Base-by-base conservation (phyloP, 1,139 yeast species). In the Yamadazyma triangularis region DNA sequence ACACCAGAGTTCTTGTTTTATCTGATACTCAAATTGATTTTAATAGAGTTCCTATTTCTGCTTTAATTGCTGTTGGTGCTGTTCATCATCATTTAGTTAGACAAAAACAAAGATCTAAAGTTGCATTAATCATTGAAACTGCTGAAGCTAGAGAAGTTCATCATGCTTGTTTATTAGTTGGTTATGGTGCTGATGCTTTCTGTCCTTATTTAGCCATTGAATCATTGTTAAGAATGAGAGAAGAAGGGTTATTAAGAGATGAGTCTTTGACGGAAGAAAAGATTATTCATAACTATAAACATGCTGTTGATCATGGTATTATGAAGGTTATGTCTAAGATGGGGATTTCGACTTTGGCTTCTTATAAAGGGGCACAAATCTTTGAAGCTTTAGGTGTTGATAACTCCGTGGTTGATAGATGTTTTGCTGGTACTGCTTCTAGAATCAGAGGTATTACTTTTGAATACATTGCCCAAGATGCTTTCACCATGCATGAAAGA, bases 71-170 rank as follows among this genome's bases (percentile, higher is more conserved):
- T n/a, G 71, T 84, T 35, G 96, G 97, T 64, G 93, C 97, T 23
- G 95, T 91, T 34, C 98, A 91, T 62, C 97, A 91, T 59, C 95
- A 88, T 58, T 73, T 91, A 58, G 96, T 91, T 40, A 78, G 95
- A 60, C 94, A 88, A 58, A 91, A 89, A 66, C 95, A 86, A 60
- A 88, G 98, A 62, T 85, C 97, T 23, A 86, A 87, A 58, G 96
- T 89, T 40, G 97, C 97, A 4, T 62, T 91, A 43, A 66, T 91
- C 40, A 72, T 89, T 40, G 96, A 91, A 65, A 81, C 97, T 27
- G 96, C 94, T 31, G 98, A 91, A 62, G 97, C 97, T 13, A 82
- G 95, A 58, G 98, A 91, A 60, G 94, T 89, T 28, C 98, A 91
- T 58, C 97, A 91, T 62, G 78, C 88, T 58, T 87, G 96, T 69